Conservation (phyloP, 2,329 filamentous ascomycete genomes). For the Phialophora tarda region DNA sequence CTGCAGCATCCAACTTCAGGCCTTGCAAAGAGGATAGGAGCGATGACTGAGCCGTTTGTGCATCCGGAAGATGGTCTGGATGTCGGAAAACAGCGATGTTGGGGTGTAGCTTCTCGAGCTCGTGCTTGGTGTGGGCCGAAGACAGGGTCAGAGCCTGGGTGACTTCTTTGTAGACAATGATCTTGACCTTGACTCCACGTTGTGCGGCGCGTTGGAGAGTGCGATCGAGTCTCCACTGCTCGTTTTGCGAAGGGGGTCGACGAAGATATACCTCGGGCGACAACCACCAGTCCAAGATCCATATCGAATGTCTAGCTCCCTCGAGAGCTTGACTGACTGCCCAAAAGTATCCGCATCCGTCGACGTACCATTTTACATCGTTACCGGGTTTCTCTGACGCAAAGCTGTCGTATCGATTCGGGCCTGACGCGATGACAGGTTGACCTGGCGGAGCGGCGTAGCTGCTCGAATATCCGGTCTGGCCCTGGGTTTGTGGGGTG, state of each 20-base stretch:
- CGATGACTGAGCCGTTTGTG: slow-evolving; percentile 67
- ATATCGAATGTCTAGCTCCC: slow-evolving; percentile 73
- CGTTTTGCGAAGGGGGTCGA: slow-evolving; percentile 78
- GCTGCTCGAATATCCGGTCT: slow-evolving; percentile 18
- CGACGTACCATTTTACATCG: slow-evolving; percentile 81
- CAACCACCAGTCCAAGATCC: slow-evolving; percentile 86
- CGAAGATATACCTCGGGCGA: slow-evolving; percentile 83
- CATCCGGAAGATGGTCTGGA: slow-evolving; percentile 82
- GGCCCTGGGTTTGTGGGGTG: slow-evolving; percentile 19
- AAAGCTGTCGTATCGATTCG: slow-evolving; percentile 64
- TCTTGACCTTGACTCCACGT: slow-evolving; percentile 79
- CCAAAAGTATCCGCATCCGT: slow-evolving; percentile 80
- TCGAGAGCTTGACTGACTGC: slow-evolving; percentile 80
- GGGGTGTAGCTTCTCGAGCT: slow-evolving; percentile 74
- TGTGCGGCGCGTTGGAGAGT: slow-evolving; percentile 82
- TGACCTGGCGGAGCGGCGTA: slow-evolving; percentile 22
- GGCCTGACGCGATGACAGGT: slow-evolving; percentile 15
- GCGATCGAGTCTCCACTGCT: slow-evolving; percentile 81
- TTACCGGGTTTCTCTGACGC: slow-evolving; percentile 72
- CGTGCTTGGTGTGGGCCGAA: slow-evolving; percentile 77
- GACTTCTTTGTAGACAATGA: slow-evolving; percentile 94
- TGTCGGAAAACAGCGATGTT: slow-evolving; percentile 91
- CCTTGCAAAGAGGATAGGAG: slow-evolving; percentile 63
- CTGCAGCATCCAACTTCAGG: slow-evolving; percentile 60
- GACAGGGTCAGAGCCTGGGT: slow-evolving; percentile 75